Base-by-base conservation (phyloP, 345 rosid species). In the Salix koriyanagi region DNA sequence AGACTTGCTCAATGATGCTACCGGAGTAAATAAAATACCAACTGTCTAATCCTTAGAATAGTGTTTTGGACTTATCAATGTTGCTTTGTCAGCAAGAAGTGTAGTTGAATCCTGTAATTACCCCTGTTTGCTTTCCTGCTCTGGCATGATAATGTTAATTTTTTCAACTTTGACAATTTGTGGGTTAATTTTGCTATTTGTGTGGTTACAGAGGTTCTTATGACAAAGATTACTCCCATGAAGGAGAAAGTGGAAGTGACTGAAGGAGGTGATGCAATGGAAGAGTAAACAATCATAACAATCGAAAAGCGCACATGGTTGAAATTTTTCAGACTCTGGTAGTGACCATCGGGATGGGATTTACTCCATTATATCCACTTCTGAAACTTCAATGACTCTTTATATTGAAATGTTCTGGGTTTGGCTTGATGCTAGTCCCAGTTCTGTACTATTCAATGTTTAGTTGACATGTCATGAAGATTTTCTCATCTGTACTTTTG, bases 181-280 rank as follows among this genome's bases (percentile, higher is more conserved):
- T 14, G 36, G 14, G 30, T 37, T 30, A 13, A 52, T 37, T 56
- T 54, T 36, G 50, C 46, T 21, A 11, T 46, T 72, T 77, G 6
- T 74, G 18, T 77, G n/a, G 41, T 26, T 76, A 28, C 90, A 90
- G 97, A 92, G 92, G 87, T 92, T 74, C 92, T 92, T 36, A 28
- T 77, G 32, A 91, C 94, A 7, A 92, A 89, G 86, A 88, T 91
- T 39, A 91, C 90, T 0, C 87, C 91, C 48, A 66, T 89, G 79
- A 85, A 77, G 87, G 92, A 89, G 78, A 84, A 76, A 70, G 92
- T 85, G 16, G 86, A 68, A 37, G 83, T 86, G 25, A 81, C 77
- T 50, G 91, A 89, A 84, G 92, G 81, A 67, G 92, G 89, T 32
- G 92, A 92, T 73, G 92, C 86, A 2, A 92, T 92, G 97, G 97